Base-by-base conservation (phyloP, 1,284 basidiomycete species). In the Tremellales sp. region DNA sequence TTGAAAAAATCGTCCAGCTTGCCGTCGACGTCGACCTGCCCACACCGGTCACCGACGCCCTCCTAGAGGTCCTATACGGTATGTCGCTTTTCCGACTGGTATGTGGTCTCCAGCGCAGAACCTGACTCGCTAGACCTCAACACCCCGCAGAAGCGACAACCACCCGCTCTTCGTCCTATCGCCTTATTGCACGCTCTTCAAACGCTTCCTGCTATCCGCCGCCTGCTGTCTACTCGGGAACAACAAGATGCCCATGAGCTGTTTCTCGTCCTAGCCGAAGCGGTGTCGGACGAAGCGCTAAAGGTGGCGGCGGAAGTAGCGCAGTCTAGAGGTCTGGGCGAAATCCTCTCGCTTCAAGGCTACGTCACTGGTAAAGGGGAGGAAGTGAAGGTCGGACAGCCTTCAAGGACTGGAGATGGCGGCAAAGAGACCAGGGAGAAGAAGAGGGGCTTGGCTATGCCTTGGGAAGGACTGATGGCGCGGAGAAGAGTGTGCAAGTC, bases 231-330 rank as follows among this genome's bases (percentile, higher is more conserved):
- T 52, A 89, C 87, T 1, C 82, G 87, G 13, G 87, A 93, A 65
- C 91, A 96, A 68, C 91, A 96, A 74, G 91, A 96, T 70, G 91
- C 91, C 2, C 92, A 96, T 64, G 92, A 96, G 67, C 79, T 96
- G n/a, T 94, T 93, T 73, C 84, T 92, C 60, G 82, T 93, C 31
- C 76, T 96, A 19, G 86, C 89, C 0, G 89, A 92, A 66, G 87
- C 84, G 40, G 79, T 94, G 58, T 89, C 89, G 70, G 83, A 83
- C 52, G 91, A 96, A 71, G 79, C 83, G 5, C 66, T 73, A 1
- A 69, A 68, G 48, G 67, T 74, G 13, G 68, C 65, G 7, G 51
- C 49, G 2, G 72, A 73, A 52, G 53, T 67, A 1, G 58, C 61
- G 3, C 53, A 48, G 10, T 29, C 60, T 0, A 41, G 60, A 11